A percentile compares a stretch with the other conserved stretches of the same genome.
phyloP scores from a whole-genome alignment of 768 basidiomycete species.

The Pisolithus marmoratus region DNA sequence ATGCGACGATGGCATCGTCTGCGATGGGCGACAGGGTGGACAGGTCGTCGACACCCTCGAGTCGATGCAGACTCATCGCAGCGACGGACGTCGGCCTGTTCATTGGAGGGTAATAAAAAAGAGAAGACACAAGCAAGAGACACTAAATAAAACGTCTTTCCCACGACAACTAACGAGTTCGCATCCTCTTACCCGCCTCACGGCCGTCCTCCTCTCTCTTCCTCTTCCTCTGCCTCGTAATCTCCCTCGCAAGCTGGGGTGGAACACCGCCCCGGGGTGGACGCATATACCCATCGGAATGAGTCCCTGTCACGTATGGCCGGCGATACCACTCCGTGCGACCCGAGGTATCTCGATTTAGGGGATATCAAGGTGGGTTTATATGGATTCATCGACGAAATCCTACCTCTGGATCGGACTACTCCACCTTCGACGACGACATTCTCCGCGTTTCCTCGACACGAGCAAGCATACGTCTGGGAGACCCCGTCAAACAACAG shows the following conservation, averaged over 20 bases:
- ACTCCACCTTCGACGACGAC: too few relatives aligned
- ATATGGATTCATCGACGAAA: too few relatives aligned
- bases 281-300: constrained; percentile 5
- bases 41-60: constrained; percentile 71
- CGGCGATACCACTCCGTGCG: background rate
- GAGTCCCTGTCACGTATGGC: background rate
- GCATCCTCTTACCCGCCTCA: constrained; percentile 48
- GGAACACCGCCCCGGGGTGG: constrained; percentile 27
- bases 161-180: background rate
- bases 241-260: constrained; percentile 25
- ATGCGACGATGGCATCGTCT: constrained; percentile 81
- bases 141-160: too few relatives aligned
- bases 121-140: too few relatives aligned
- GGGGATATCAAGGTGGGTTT: too few relatives aligned
- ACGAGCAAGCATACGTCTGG: too few relatives aligned
- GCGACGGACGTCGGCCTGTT: constrained; percentile 41
- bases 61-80: constrained; percentile 49
- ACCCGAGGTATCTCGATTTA: too few relatives aligned
- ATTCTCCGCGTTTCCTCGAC: too few relatives aligned
- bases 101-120: constrained; percentile 12
- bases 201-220: background rate
- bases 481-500: too few relatives aligned
- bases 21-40: constrained; percentile 58
- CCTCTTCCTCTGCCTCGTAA: constrained; percentile 24
- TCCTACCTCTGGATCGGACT: too few relatives aligned